Evolutionary conservation across 371 early-diverging fungal species (phyloP), one percentile per base, ranked within the genome.

Genomic region (Globomyces sp.): DNA sequence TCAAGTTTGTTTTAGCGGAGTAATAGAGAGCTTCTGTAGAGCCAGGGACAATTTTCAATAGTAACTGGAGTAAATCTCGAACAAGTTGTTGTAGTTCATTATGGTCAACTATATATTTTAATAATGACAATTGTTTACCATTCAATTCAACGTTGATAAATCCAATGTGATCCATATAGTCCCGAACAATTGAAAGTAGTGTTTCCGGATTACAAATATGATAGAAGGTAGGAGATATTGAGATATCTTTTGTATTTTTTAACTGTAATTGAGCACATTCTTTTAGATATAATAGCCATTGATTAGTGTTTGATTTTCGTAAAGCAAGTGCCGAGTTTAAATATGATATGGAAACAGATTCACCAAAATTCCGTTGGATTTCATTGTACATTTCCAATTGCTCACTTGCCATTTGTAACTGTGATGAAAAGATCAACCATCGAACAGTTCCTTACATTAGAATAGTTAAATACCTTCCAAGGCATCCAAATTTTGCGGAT

Each of bases 351-450:
- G 71, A 72, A 1, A 75, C 64, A 6, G 76, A 74, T 34, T 24
- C 63, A 5, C 57, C 78, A 70, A 57, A 10, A n/a, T 64, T 58
- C 41, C 57, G 58, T 48, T 78, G 78, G 39, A 80, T 52, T 41
- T 78, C 78, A 24, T 74, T 64, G 57, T 76, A 75, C 50, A 79
- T 68, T 51, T 81, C 77, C 10, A 81, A 64, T 67, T 81, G 81
- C 62, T 81, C 81, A 61, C 76, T 74, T 6, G 81, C 81, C 8
- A 61, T 68, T 0, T 70, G 71, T 47, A 67, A 75, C 3, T 76
- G 69, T 34, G 74, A 72, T 2, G 50, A 64, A 48, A 62, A 73
- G 36, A 81, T 57, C 52, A 70, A 72, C 58, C 79, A 81, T n/a
- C 72, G 68, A 46, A 78, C 76, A 37, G 74, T 45, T 3, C 81